These are phyloP conservation scores for Pisolithus microcarpus DNA, from an alignment of 768 basidiomycete genomes.

Conservation along the genomic window DNA sequence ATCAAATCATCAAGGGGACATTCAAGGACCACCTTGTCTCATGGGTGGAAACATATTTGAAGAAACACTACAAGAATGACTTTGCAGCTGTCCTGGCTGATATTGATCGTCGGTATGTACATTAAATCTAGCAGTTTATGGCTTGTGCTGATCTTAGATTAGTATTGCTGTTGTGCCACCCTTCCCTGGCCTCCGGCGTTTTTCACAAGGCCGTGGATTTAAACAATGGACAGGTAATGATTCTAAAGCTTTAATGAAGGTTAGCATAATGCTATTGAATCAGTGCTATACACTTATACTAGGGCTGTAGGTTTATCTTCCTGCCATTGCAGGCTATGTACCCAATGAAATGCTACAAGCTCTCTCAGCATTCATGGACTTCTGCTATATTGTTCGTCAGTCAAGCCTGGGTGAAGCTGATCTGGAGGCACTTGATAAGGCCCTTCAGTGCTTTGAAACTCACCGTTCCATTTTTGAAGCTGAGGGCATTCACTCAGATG, in stretches of 20 bases:
- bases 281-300: background rate
- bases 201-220: slow-evolving; percentile 25
- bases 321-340: slow-evolving; percentile 26
- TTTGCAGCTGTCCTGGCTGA: background rate
- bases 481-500: background rate
- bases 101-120: slow-evolving; percentile 2
- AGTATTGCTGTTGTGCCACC: slow-evolving; percentile 23
- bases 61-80: background rate
- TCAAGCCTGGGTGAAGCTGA: background rate
- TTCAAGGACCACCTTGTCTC: slow-evolving; percentile 37
- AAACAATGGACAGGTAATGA: slow-evolving; percentile 34
- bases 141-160: background rate
- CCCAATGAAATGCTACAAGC: slow-evolving; percentile 22
- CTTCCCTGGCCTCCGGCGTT: slow-evolving; percentile 24
- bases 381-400: slow-evolving; percentile 19
- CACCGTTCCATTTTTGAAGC: background rate
- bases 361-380: slow-evolving; percentile 22
- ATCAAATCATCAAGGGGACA: slow-evolving; percentile 36
- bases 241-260: slow-evolving; percentile 27
- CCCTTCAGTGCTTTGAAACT: background rate
- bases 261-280: background rate
- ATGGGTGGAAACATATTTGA: slow-evolving; percentile 21
- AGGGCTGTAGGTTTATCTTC: slow-evolving; percentile 22
- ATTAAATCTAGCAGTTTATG: background rate
- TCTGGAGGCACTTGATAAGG: background rate